Percentiles rank a stretch among this genome's conserved stretches.
phyloP scores from a whole-genome alignment of 2,329 filamentous ascomycete species.

The Botrytis medusae region DNA sequence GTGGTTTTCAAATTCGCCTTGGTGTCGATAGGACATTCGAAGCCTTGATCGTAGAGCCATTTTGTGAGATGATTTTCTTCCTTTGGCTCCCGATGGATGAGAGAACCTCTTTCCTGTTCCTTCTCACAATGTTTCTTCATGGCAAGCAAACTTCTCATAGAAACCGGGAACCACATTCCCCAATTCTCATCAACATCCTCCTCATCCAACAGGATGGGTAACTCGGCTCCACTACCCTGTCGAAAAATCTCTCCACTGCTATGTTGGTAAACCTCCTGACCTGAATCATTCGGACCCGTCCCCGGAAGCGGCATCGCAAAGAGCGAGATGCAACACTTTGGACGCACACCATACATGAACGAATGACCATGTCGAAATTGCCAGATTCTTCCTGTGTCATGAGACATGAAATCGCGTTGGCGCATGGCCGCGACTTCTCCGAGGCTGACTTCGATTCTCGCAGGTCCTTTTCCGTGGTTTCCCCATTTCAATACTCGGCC shows the following conservation, averaged over 20 bases:
- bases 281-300: too few relatives aligned
- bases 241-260: background rate
- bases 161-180: background rate
- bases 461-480: background rate
- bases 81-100: background rate
- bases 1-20: rapidly evolving
- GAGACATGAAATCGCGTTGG: background rate
- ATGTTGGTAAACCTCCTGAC: background rate
- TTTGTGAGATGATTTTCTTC: background rate
- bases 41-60: background rate
- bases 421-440: background rate
- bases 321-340: background rate
- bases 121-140: background rate
- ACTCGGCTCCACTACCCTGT: background rate
- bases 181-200: background rate
- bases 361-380: background rate
- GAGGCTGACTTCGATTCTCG: background rate
- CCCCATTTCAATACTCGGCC: background rate
- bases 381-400: background rate
- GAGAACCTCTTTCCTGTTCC: background rate
- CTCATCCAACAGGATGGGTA: background rate
- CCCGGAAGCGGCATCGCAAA: too few relatives aligned
- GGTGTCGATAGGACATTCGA: background rate
- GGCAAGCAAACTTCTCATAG: rapidly evolving
- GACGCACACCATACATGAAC: background rate